Conservation (phyloP, 257 asterid species). For the Ocimum tenuiflorum region DNA sequence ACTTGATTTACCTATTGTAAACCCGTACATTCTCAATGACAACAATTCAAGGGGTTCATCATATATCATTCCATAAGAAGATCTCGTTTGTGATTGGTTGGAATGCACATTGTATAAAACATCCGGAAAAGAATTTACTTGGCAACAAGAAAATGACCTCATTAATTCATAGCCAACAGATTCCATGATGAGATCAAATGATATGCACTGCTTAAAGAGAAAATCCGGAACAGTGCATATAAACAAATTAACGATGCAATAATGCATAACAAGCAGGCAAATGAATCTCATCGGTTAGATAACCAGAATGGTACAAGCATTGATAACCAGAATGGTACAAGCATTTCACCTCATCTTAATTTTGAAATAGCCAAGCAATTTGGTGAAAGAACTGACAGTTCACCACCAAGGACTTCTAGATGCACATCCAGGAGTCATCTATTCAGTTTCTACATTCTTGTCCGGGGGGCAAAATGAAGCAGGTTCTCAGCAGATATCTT, state of each 20-base stretch:
- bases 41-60: too few species aligned
- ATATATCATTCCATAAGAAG: too few species aligned
- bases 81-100: background rate
- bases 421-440: conserved; percentile 13
- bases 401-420: background rate
- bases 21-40: background rate
- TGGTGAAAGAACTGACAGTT: background rate
- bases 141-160: background rate
- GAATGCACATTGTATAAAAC: background rate
- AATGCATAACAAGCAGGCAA: background rate
- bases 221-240: background rate
- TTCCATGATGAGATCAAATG: background rate
- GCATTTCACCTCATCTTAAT: background rate
- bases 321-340: background rate
- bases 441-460: background rate
- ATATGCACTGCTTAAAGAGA: background rate
- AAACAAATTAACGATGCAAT: background rate
- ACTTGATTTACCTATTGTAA: background rate
- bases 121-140: background rate
- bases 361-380: background rate
- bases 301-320: background rate
- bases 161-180: background rate
- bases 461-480: conserved; percentile 8
- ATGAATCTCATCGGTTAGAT: conserved; percentile 7
- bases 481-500: conserved; percentile 10